These are phyloP conservation scores for Metschnikowia picachoensis DNA, from an alignment of 805 yeast genomes.

Conservation along the genomic window DNA sequence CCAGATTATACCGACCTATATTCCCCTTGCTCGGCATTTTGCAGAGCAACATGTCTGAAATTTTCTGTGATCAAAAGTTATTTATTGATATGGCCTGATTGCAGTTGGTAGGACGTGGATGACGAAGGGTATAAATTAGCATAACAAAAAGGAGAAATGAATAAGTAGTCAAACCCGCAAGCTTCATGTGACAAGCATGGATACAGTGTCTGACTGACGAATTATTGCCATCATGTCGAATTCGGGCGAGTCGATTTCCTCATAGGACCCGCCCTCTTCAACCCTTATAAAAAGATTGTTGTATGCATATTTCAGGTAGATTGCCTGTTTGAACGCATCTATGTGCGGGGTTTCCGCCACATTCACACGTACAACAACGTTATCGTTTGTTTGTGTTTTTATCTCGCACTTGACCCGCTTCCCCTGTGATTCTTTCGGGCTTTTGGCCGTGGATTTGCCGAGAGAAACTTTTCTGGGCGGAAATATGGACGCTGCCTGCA, in stretches of 20 bases:
- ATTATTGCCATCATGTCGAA: constrained; percentile 20
- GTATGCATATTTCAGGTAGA: constrained; percentile 25
- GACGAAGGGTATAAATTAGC: neutral
- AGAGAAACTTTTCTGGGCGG: neutral
- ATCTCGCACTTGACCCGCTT: constrained; percentile 25
- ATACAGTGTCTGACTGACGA: constrained; percentile 20
- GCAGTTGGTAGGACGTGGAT: too few relatives aligned
- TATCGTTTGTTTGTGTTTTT: constrained; percentile 24
- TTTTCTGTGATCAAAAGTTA: too few relatives aligned
- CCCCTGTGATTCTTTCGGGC: neutral
- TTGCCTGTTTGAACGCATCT: constrained; percentile 22
- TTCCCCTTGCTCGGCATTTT: too few relatives aligned
- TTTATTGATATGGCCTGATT: too few relatives aligned
- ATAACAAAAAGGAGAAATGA: neutral
- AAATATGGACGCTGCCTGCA: neutral
- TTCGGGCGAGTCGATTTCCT: constrained; percentile 26
- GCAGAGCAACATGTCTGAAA: too few relatives aligned
- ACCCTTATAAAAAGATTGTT: constrained; percentile 26
- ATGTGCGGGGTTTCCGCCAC: constrained; percentile 13
- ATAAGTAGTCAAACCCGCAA: too few relatives aligned
- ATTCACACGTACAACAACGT: constrained; percentile 24
- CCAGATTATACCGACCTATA: too few relatives aligned
- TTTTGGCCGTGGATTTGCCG: constrained; percentile 3
- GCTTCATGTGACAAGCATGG: constrained; percentile 18
- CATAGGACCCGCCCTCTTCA: constrained; percentile 21